A percentile compares a stretch with the other conserved stretches of the same genome.
Evolutionary conservation across 768 basidiomycete genomes (phyloP).

Genomic region (Amanita brunnescens): DNA sequence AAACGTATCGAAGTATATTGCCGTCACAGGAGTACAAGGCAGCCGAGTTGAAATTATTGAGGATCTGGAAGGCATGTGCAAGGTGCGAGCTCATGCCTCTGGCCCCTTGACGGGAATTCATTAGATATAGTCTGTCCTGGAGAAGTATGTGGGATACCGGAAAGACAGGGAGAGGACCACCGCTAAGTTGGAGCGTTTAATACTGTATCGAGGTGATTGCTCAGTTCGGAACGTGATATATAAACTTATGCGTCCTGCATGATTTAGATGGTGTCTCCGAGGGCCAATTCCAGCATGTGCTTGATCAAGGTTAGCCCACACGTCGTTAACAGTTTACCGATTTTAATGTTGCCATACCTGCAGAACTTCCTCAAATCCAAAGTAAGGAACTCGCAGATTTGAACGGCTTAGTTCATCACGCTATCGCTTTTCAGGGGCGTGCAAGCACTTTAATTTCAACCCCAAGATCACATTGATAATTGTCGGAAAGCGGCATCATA

Average conservation of each 20-base stretch:
- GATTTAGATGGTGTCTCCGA: slow-evolving; percentile 41
- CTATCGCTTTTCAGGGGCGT: slow-evolving; percentile 43
- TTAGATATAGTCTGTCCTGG: slow-evolving; percentile 37
- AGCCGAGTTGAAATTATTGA: slow-evolving; percentile 64
- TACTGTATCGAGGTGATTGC: slow-evolving; percentile 56
- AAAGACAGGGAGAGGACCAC: slow-evolving; percentile 35
- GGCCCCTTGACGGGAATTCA: not conserved
- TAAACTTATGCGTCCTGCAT: slow-evolving; percentile 13
- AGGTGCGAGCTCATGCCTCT: slow-evolving; percentile 25
- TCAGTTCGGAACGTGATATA: slow-evolving; percentile 17
- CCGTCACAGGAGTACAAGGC: slow-evolving; percentile 45
- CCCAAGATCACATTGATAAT: slow-evolving; percentile 69
- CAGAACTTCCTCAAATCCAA: slow-evolving; percentile 53
- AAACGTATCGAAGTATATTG: slow-evolving; percentile 56
- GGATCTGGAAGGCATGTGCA: slow-evolving; percentile 54
- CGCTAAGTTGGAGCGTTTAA: slow-evolving; percentile 44
- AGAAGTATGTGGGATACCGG: slow-evolving; percentile 47
- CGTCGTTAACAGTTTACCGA: slow-evolving; percentile 3
- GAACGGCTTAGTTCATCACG: not conserved
- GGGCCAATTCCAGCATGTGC: slow-evolving; percentile 38
- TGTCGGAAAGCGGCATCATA: slow-evolving; percentile 72
- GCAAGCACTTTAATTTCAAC: slow-evolving; percentile 43
- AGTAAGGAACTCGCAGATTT: slow-evolving; percentile 26
- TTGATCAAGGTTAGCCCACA: slow-evolving; percentile 39
- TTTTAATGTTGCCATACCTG: not conserved